Evolutionary conservation across 352 stramenopile genomes (phyloP).

Genomic region (Thraustochytrium sp.): DNA sequence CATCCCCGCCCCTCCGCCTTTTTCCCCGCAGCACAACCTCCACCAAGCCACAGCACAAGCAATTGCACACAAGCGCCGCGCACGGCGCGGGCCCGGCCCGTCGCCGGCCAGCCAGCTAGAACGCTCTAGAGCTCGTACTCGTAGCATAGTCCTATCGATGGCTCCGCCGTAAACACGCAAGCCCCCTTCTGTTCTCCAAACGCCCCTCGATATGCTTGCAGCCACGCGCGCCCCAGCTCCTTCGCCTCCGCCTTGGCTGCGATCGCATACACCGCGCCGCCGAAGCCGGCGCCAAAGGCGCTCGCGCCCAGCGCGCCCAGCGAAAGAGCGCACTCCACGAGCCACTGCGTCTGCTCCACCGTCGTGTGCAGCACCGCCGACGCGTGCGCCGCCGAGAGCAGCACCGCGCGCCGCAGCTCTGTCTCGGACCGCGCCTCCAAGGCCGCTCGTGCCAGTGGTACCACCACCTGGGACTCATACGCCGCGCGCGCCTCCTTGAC

Average conservation of each 20-base stretch:
- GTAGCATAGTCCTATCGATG: too few relatives aligned
- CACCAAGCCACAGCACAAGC: too few relatives aligned
- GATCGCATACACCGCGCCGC: background rate
- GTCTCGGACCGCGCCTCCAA: background rate
- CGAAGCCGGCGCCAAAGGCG: conserved; percentile 1
- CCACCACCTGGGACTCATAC: background rate
- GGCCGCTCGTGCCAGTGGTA: background rate
- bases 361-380: background rate
- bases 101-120: too few relatives aligned
- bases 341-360: background rate
- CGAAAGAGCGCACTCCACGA: background rate
- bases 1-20: too few relatives aligned
- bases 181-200: background rate
- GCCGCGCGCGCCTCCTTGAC: background rate
- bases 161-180: too few relatives aligned
- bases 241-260: background rate
- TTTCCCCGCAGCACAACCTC: too few relatives aligned
- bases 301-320: background rate
- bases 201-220: background rate
- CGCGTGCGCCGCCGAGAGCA: background rate
- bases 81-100: too few relatives aligned
- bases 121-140: too few relatives aligned
- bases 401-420: background rate
- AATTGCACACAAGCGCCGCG: too few relatives aligned
- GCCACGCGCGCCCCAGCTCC: background rate